Evolutionary conservation across 228 moss, liverwort and hornwort species (phyloP).

Genomic region (Sphagnum magellanicum): DNA sequence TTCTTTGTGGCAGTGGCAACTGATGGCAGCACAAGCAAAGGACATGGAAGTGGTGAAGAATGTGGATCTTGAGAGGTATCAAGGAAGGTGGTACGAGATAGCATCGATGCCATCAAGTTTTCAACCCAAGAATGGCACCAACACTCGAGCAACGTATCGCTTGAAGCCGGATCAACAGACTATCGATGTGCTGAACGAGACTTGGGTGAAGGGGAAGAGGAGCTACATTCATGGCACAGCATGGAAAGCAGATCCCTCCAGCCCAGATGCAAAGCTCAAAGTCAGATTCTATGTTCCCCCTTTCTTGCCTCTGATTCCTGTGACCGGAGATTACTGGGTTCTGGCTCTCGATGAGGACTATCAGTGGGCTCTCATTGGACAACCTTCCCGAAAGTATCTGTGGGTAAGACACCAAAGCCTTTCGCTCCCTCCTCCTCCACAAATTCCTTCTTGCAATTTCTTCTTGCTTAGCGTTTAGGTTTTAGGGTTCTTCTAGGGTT

Average conservation of each 20-base stretch:
- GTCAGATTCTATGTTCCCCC: constrained; percentile 69
- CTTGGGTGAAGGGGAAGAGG: constrained; percentile 45
- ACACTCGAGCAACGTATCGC: constrained; percentile 69
- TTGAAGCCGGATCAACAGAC: constrained; percentile 53
- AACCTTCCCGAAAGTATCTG: constrained; percentile 56
- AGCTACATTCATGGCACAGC: constrained; percentile 42
- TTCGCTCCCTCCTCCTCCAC: background rate
- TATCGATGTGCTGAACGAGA: constrained; percentile 70
- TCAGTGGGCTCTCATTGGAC: constrained; percentile 69
- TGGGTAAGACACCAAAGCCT: constrained; percentile 38
- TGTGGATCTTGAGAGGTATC: constrained; percentile 65
- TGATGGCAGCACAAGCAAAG: constrained; percentile 22
- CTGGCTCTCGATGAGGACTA: constrained; percentile 65
- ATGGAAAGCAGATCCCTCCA: constrained; percentile 37
- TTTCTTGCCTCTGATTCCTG: constrained; percentile 59
- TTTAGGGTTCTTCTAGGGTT: background rate
- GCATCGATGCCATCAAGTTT: constrained; percentile 58
- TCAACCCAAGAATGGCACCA: constrained; percentile 55
- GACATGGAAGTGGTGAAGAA: constrained; percentile 62
- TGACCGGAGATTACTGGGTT: constrained; percentile 86
- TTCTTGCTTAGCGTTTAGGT: background rate
- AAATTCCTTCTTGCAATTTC: background rate
- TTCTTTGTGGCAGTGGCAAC: background rate
- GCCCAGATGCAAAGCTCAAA: constrained; percentile 43
- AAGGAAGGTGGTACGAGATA: constrained; percentile 81